Base-by-base conservation (phyloP, 2,329 filamentous ascomycete genomes). In the Xylaria sp. region DNA sequence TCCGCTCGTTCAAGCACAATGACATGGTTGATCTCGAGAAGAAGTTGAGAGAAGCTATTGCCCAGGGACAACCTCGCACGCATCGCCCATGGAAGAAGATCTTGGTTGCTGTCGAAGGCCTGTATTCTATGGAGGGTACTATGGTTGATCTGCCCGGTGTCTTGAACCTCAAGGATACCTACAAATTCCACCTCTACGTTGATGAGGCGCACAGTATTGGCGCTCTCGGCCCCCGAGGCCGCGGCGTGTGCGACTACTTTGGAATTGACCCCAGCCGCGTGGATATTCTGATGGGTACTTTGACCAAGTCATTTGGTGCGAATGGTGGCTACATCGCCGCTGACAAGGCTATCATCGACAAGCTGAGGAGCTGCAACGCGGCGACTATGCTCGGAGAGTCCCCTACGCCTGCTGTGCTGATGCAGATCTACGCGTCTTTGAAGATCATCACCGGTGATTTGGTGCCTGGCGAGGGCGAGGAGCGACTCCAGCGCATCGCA, bases 81-180 rank as follows among this genome's bases (percentile, higher is more conserved):
- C 95, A 99, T 78, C 91, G 95, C 31, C 95, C 95, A 1, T 99
- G 95, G 95, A 97, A 96, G 84, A 99, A 98, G 87, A 98, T 99
- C 64, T 78, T 99, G 54, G 92, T 99, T 46, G 94, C 94, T 38
- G 92, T 99, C 38, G 95, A 99, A 77, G 95, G 95, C 70, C 85
- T 99, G 19, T 99, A 99, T 83, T 98, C 94, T 0, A 99, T 99
- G 95, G 95, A 99, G 80, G 95, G 95, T 51, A 97, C 94, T 69
- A 96, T 99, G 92, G 95, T 92, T 78, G 95, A 99, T 76, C 86
- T 99, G n/a, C 95, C 95, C 1, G 92, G 92, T 64, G 83, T 99
- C 53, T 80, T 99, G 61, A 86, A 84, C 53, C 84, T 99, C 68
- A 97, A 97, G 86, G 89, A 89, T 76, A 93, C 92, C 78, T 99